phyloP scores from a whole-genome alignment of 2,329 filamentous ascomycete genomes.

The Pestalotiopsis fici region DNA sequence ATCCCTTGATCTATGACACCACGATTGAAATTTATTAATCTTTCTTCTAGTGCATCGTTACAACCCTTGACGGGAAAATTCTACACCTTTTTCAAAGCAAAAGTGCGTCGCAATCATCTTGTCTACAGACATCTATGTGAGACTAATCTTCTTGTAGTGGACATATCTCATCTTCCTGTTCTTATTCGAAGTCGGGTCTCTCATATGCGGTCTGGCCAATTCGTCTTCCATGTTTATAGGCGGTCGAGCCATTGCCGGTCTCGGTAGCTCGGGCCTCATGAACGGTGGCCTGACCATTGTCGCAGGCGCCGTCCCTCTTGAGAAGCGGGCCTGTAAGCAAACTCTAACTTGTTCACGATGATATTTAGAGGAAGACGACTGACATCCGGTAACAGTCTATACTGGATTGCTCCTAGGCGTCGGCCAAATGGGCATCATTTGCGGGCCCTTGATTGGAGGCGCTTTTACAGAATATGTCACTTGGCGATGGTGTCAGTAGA shows the following conservation, averaged over 20 bases:
- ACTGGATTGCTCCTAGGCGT: constrained; percentile 21
- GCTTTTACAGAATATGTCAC: constrained; percentile 38
- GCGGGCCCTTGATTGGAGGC: constrained; percentile 49
- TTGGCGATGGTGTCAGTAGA: constrained; percentile 45
- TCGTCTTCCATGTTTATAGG: constrained; percentile 52
- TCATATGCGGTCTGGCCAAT: constrained; percentile 48
- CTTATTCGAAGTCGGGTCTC: constrained; percentile 54
- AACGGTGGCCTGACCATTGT: constrained; percentile 53
- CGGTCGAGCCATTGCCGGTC: constrained; percentile 52
- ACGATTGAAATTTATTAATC: background rate
- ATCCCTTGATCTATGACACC: background rate
- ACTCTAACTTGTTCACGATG: background rate
- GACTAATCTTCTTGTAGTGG: constrained; percentile 21
- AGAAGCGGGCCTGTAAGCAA: constrained; percentile 33
- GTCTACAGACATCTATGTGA: background rate
- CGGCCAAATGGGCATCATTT: constrained; percentile 42
- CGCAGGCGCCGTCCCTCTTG: constrained; percentile 33
- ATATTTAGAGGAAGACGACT: background rate
- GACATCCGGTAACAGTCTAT: constrained; percentile 10
- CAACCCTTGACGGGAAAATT: constrained; percentile 34
- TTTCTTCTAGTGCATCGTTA: constrained; percentile 6
- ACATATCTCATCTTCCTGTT: constrained; percentile 39
- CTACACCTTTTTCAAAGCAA: constrained; percentile 39
- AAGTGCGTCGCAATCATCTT: constrained; percentile 21
- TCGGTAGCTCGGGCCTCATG: constrained; percentile 48